A percentile compares a stretch with the other conserved stretches of the same genome.
These are phyloP conservation scores for Metroxylon sagu DNA, from an alignment of 176 grass and related monocot genomes.

Conservation along the genomic window DNA sequence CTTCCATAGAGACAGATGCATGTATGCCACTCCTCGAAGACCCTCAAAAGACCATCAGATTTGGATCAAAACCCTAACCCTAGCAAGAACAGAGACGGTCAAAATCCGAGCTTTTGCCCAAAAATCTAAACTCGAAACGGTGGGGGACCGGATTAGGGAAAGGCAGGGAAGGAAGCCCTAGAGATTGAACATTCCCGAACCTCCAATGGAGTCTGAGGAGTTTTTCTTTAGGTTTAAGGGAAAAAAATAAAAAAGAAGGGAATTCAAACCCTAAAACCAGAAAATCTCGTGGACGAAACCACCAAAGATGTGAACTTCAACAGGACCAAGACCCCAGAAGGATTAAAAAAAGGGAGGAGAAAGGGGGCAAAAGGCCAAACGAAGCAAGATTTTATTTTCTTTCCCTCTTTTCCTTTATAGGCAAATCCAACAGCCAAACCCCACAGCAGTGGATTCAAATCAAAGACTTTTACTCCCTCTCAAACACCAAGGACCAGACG, in stretches of 20 bases:
- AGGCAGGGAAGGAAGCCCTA: not conserved
- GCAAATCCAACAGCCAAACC: too few species aligned
- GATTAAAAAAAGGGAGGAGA: not conserved
- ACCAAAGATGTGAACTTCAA: slow-evolving; percentile 15
- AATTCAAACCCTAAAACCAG: not conserved
- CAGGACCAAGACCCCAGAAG: slow-evolving; percentile 16
- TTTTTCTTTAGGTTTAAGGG: slow-evolving; percentile 4
- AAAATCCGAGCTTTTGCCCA: too few species aligned
- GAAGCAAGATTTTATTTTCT: too few species aligned
- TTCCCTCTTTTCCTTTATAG: too few species aligned
- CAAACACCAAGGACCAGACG: too few species aligned
- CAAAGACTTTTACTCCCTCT: too few species aligned
- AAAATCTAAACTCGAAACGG: too few species aligned
- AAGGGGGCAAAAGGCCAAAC: not conserved
- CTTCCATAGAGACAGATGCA: slow-evolving; percentile 99
- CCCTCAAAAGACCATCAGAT: slow-evolving; percentile 34
- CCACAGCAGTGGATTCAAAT: too few species aligned
- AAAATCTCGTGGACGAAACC: slow-evolving; percentile 13
- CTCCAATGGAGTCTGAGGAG: too few species aligned
- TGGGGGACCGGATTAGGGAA: not conserved
- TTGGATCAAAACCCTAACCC: slow-evolving; percentile 3
- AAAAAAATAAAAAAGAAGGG: not conserved
- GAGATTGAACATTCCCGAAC: not conserved
- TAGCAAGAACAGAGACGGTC: too few species aligned
- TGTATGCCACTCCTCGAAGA: slow-evolving; percentile 13